Conservation (phyloP, 176 grass and related monocot genomes). For the barley (Hordeum vulgare) region MorexV3_pseudomolecules_assembly NC_058518.1:405369829-405370328, state of each 20-base stretch:
- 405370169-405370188: constrained; percentile 6
- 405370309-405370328: background rate
- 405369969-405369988: background rate
- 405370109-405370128: background rate
- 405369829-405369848: background rate
- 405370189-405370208: constrained; percentile 13
- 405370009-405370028: background rate
- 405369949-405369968: background rate
- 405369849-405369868: constrained; percentile 9
- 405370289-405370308: constrained; percentile 37
- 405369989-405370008: background rate
- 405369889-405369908: background rate
- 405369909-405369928: too few species aligned
- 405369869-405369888: background rate
- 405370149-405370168: background rate
- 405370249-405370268: constrained; percentile 46
- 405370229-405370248: constrained; percentile 39
- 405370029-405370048: too few species aligned
- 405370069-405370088: background rate
- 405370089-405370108: background rate
- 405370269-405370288: constrained; percentile 57
- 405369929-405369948: background rate
- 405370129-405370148: constrained; percentile 20
- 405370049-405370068: constrained; percentile 26
- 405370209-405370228: constrained; percentile 28